Base-by-base conservation (phyloP, 768 basidiomycete species). In the Serendipita sp. region DNA sequence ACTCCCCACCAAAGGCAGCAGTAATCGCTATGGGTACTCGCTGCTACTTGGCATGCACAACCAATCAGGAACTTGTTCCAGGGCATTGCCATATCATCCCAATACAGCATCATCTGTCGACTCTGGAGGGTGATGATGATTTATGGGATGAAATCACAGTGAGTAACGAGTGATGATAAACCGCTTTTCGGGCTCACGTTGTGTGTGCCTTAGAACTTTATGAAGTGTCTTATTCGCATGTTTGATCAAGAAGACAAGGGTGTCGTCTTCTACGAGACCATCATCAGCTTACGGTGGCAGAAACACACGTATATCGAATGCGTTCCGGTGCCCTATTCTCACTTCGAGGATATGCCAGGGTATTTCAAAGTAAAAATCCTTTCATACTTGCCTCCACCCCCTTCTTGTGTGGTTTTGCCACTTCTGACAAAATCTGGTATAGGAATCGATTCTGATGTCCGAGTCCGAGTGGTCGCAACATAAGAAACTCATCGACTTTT, bases 401-500 rank as follows among this genome's bases (percentile, higher is more conserved):
- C 34, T 42, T n/a, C n/a, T n/a, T n/a, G n/a, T n/a, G n/a, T 24
- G 16, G 38, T 41, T 67, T 17, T 22, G 7, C 60, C 13, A 60
- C 62, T 48, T 61, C 9, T 38, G 38, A 38, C 38, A 62, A n/a
- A 22, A 20, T 26, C 41, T 31, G 26, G 42, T 62, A 24, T 64
- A 91, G 88, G 95, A 98, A 83, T 92, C 91, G 0, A 95, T 99
- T 66, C 73, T 94, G 17, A 79, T 86, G 43, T 94, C 92, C 2
- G 96, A 97, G 71, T 80, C 86, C 3, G 96, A 98, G 75, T 99
- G 96, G 96, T 93, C 94, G 3, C 92, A 96, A 69, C 94, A 99
- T 75, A 93, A 90, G 71, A 97, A 97, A 70, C 75, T 97, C 60
- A 97, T 99, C 67, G 90, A 95, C 72, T 99, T 99, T 71, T 82